A percentile compares a stretch with the other conserved stretches of the same genome.
Conservation (phyloP, 2,329 filamentous ascomycete species). For the Exophiala sp. region DNA sequence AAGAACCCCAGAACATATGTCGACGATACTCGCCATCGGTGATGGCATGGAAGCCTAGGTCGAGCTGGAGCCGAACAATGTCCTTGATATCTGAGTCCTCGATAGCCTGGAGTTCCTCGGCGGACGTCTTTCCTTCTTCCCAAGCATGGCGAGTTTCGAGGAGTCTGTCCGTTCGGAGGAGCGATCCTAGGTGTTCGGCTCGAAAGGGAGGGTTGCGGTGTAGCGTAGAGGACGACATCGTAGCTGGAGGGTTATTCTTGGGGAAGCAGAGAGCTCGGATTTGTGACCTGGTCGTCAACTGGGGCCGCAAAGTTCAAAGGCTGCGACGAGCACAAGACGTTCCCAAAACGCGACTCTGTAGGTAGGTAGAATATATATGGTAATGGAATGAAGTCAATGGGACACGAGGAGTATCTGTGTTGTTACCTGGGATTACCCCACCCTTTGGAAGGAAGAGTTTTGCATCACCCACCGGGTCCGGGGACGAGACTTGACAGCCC, state of each 20-base stretch:
- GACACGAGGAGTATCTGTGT: too few species aligned
- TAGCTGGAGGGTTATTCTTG: not conserved
- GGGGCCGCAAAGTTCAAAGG: too few species aligned
- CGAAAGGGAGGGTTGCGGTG: conserved; percentile 53
- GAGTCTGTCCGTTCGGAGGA: conserved; percentile 59
- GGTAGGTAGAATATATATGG: too few species aligned
- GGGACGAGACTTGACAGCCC: too few species aligned
- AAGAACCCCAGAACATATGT: conserved; percentile 46
- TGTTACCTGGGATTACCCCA: too few species aligned
- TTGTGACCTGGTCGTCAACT: not conserved
- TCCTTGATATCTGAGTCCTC: conserved; percentile 62
- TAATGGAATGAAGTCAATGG: too few species aligned
- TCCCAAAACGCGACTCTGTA: too few species aligned
- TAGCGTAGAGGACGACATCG: conserved; percentile 4
- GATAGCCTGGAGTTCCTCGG: conserved; percentile 52
- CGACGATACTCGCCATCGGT: conserved; percentile 63
- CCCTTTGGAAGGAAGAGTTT: too few species aligned
- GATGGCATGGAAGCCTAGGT: conserved; percentile 57
- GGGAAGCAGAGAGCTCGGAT: not conserved
- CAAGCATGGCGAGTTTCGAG: conserved; percentile 54
- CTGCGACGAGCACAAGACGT: too few species aligned
- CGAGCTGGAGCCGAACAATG: conserved; percentile 59
- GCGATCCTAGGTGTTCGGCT: conserved; percentile 66
- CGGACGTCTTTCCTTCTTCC: conserved; percentile 50
- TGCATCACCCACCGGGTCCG: too few species aligned